phyloP scores from a whole-genome alignment of 2,329 filamentous ascomycete genomes.

The Sporothrix globosa region DNA sequence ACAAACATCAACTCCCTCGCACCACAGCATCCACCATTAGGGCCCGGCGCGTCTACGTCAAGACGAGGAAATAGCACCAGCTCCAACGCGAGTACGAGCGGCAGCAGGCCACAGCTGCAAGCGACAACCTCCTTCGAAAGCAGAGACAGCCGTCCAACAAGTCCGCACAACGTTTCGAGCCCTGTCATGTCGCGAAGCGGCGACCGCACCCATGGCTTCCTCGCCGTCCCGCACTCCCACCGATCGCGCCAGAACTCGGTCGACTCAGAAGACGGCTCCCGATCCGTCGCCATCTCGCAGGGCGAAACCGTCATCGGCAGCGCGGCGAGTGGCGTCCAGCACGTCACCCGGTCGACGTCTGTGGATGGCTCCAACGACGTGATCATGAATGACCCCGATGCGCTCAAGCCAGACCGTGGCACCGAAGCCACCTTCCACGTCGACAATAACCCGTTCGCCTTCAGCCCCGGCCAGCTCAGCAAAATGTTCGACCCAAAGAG shows the following conservation, averaged over 20 bases:
- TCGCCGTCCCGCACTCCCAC: constrained; percentile 65
- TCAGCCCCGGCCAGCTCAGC: constrained; percentile 77
- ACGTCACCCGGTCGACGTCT: constrained; percentile 43
- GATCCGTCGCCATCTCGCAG: constrained; percentile 61
- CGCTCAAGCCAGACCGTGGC: constrained; percentile 74
- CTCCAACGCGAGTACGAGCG: constrained; percentile 28
- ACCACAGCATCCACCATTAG: constrained; percentile 43
- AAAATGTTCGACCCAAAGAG: constrained; percentile 92
- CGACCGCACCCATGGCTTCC: constrained; percentile 58
- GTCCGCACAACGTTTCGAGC: constrained; percentile 72
- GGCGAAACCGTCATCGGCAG: constrained; percentile 64
- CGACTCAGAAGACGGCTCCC: constrained; percentile 66
- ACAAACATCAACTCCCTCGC: neutral
- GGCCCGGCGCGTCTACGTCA: constrained; percentile 25
- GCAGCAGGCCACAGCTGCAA: constrained; percentile 51
- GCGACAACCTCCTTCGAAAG: constrained; percentile 66
- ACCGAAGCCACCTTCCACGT: constrained; percentile 76
- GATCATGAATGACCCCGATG: constrained; percentile 67
- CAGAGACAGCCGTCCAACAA: constrained; percentile 68
- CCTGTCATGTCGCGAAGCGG: constrained; percentile 53
- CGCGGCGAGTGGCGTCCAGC: constrained; percentile 51
- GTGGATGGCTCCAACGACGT: constrained; percentile 50
- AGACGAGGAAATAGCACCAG: constrained; percentile 8
- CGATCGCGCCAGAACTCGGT: constrained; percentile 70
- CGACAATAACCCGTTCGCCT: constrained; percentile 81